Conservation (phyloP, 2,329 filamentous ascomycete genomes). For the Chaetomiaceae sp. region DNA sequence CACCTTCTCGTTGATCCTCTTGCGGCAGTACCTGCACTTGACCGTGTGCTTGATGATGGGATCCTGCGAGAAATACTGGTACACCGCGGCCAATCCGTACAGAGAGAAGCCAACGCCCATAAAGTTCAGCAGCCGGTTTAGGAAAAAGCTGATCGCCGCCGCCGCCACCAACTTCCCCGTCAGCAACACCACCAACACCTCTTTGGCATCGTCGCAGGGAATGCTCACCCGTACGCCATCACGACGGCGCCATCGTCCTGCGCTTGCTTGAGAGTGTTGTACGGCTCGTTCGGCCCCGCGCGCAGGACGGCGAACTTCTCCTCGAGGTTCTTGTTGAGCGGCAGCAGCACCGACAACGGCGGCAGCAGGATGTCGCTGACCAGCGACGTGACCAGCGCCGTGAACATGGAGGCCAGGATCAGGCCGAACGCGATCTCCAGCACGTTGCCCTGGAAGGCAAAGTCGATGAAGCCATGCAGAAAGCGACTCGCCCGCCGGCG, state of each 20-base stretch:
- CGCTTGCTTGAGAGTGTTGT: constrained; percentile 65
- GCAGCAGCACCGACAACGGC: constrained; percentile 61
- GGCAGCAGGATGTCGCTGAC: constrained; percentile 66
- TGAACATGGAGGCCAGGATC: constrained; percentile 67
- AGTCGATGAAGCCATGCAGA: constrained; percentile 63
- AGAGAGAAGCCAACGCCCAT: constrained; percentile 58
- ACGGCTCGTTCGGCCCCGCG: constrained; percentile 51
- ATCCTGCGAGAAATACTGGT: constrained; percentile 55
- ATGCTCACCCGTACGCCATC: constrained; percentile 62
- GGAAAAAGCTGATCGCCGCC: constrained; percentile 41
- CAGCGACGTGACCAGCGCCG: constrained; percentile 63
- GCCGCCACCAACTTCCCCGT: background rate
- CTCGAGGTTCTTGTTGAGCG: constrained; percentile 64
- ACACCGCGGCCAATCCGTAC: constrained; percentile 57
- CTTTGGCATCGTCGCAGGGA: too few relatives aligned
- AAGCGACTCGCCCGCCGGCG: constrained; percentile 43
- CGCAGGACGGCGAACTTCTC: constrained; percentile 66
- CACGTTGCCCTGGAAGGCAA: constrained; percentile 68
- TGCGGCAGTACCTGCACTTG: constrained; percentile 63
- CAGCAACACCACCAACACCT: background rate
- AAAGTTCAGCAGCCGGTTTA: constrained; percentile 61
- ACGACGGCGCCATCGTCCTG: constrained; percentile 66
- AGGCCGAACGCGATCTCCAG: constrained; percentile 69
- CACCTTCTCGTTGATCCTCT: constrained; percentile 58
- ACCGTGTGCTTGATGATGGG: constrained; percentile 65